Evolutionary conservation across 768 basidiomycete genomes (phyloP), one percentile per base, ranked within the genome.

Genomic region (Pleurotus giganteus): DNA sequence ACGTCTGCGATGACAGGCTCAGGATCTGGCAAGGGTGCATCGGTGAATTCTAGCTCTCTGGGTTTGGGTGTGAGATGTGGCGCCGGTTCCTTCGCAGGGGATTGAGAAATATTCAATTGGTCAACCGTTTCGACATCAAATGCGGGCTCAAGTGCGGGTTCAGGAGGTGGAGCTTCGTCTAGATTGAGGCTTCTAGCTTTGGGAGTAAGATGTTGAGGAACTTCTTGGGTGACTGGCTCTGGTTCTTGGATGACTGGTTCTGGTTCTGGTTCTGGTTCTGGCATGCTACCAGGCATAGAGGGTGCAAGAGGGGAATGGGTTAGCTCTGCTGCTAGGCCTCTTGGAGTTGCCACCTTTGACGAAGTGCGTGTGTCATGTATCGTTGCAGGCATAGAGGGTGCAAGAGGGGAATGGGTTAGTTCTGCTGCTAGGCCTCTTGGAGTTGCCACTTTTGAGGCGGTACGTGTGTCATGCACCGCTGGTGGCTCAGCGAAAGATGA

Each of bases 21-120:
- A 9, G 58, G 54, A 23, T 57, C 53, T 1, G 47, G 54, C 24
- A 37, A 21, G 21, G 23, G 9, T 21, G 23, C 26, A 44, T 58
- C 41, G 36, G 46, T 23, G 9, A 51, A 24, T 29, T 36, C 34
- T 23, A 37, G 4, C 21, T 37, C 34, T 37, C 19, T n/a, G 24
- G 34, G 17, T 17, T 23, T n/a, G 21, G 49, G 49, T n/a, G 49
- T 51, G 19, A 34, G 34, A 37, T 51, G 49, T 24, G 34, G 49
- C 9, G 49, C 24, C 9, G 49, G 49, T 15, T 12, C 34, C 27
- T 19, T 45, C 24, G 44, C 21, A 11, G 19, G 44, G 5, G 44
- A 7, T 5, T 11, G 21, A 5, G 44, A 45, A 26, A 11, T 4
- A 27, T 28, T 28, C 7, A 27, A 23, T 7, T 23, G 26, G 44